Evolutionary conservation across 176 grass and related monocot genomes (phyloP).

Genomic region (Eremochloa ophiuroides): DNA sequence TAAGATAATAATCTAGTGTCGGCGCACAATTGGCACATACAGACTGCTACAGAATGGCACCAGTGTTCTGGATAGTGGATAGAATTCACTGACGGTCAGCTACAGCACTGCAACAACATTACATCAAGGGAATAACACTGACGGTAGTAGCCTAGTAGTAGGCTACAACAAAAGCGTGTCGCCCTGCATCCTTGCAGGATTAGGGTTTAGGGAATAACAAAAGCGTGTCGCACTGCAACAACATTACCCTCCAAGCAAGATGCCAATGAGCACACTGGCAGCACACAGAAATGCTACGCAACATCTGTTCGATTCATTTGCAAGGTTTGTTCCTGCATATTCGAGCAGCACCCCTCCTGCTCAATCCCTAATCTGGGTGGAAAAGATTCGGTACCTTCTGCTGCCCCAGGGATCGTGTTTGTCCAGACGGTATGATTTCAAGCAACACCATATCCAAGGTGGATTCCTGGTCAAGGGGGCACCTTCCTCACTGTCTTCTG

Average conservation of each 20-base stretch:
- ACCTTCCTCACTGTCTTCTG: slow-evolving; percentile 35
- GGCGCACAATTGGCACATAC: background rate
- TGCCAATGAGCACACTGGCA: background rate
- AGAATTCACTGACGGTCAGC: background rate
- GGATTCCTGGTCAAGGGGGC: slow-evolving; percentile 33
- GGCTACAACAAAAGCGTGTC: no score
- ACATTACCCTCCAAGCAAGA: background rate
- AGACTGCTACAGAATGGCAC: background rate
- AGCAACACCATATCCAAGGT: slow-evolving; percentile 80
- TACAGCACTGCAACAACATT: background rate
- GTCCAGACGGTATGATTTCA: slow-evolving; percentile 52
- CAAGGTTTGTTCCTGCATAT: background rate
- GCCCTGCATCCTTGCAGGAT: no score
- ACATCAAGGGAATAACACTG: background rate
- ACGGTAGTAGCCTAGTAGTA: background rate
- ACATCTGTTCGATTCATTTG: background rate
- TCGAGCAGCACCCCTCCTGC: background rate
- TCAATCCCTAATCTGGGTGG: slow-evolving; percentile 51
- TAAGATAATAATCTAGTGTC: background rate
- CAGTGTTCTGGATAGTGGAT: background rate
- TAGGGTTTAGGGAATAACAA: no score
- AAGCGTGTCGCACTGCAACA: no score
- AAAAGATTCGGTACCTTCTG: slow-evolving; percentile 52
- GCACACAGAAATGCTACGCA: background rate
- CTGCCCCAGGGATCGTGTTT: slow-evolving; percentile 52